Conservation (phyloP, 2,329 filamentous ascomycete genomes). For the Ascochyta pisi region DNA sequence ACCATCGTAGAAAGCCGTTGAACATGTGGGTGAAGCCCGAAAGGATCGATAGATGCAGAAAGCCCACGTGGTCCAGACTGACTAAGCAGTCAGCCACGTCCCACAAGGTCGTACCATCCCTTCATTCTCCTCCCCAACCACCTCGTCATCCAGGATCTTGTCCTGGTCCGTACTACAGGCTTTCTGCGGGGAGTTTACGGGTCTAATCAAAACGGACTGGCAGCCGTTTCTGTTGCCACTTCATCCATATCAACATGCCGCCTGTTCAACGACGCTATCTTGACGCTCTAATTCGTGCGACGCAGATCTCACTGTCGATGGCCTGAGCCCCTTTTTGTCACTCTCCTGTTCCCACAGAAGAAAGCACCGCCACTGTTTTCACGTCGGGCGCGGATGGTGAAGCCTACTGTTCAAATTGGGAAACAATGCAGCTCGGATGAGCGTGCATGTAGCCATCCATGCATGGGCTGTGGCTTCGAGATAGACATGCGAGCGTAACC, state of each 20-base stretch:
- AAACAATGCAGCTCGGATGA: conserved; percentile 7
- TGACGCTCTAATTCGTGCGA: conserved; percentile 19
- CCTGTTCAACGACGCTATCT: conserved; percentile 23
- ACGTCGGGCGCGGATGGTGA: neutral
- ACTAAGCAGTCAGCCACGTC: conserved; percentile 19
- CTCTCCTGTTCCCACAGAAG: neutral
- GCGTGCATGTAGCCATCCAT: conserved; percentile 11
- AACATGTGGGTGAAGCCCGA: conserved; percentile 10
- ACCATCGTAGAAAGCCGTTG: conserved; percentile 1
- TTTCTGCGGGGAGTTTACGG: conserved; percentile 24
- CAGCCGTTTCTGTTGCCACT: conserved; percentile 32
- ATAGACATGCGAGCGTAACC: conserved; percentile 17
- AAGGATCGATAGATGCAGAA: conserved; percentile 14
- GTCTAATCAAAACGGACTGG: conserved; percentile 31
- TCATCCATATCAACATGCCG: conserved; percentile 24
- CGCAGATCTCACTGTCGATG: conserved; percentile 9
- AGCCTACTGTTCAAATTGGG: conserved; percentile 5
- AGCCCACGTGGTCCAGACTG: conserved; percentile 30
- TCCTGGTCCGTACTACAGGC: conserved; percentile 27
- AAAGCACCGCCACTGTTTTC: neutral
- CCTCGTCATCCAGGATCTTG: conserved; percentile 22
- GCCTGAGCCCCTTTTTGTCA: conserved; percentile 6
- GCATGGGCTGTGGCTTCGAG: conserved; percentile 23
- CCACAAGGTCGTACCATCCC: conserved; percentile 26
- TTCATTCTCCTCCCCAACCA: conserved; percentile 33